Conservation (phyloP, 495 filamentous ascomycete genomes). For the Oidiodendron maius region DNA sequence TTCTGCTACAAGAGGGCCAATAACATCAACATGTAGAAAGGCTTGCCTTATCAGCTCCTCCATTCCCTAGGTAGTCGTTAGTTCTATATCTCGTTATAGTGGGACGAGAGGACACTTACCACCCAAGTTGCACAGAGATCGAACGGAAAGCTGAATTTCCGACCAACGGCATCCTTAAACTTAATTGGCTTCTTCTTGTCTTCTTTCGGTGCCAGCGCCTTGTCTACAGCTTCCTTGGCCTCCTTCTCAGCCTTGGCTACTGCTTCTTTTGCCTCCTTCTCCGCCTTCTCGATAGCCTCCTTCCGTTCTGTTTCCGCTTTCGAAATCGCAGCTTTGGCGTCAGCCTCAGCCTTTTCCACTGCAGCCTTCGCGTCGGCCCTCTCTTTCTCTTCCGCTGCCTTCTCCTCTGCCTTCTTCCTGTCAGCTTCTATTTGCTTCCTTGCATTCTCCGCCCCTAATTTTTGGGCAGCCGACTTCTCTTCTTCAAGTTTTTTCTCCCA, state of each 20-base stretch:
- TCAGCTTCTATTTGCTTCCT: constrained; percentile 14
- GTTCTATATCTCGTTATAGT: not conserved
- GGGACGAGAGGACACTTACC: constrained; percentile 30
- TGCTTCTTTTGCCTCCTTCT: constrained; percentile 23
- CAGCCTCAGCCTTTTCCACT: constrained; percentile 31
- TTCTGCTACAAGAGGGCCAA: constrained; percentile 39
- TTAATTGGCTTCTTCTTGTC: constrained; percentile 56
- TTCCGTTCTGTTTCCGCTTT: constrained; percentile 11
- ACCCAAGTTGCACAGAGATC: constrained; percentile 61
- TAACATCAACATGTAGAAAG: constrained; percentile 39
- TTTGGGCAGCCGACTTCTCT: constrained; percentile 15
- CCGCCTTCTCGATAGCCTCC: constrained; percentile 15
- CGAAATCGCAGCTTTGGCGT: constrained; percentile 21
- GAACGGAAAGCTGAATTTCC: constrained; percentile 60
- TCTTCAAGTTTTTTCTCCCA: constrained; percentile 26
- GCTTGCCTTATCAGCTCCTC: constrained; percentile 43
- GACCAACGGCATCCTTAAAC: constrained; percentile 61
- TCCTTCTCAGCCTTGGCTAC: constrained; percentile 27
- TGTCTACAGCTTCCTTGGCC: constrained; percentile 23
- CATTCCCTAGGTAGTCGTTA: constrained; percentile 38
- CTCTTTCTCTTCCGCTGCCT: constrained; percentile 34
- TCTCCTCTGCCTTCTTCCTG: constrained; percentile 24
- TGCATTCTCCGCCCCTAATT: constrained; percentile 15
- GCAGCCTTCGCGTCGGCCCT: constrained; percentile 31
- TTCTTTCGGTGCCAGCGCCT: constrained; percentile 26